These are phyloP conservation scores for Bruguiera sexangula DNA, from an alignment of 345 rosid genomes.

Conservation along the genomic window DNA sequence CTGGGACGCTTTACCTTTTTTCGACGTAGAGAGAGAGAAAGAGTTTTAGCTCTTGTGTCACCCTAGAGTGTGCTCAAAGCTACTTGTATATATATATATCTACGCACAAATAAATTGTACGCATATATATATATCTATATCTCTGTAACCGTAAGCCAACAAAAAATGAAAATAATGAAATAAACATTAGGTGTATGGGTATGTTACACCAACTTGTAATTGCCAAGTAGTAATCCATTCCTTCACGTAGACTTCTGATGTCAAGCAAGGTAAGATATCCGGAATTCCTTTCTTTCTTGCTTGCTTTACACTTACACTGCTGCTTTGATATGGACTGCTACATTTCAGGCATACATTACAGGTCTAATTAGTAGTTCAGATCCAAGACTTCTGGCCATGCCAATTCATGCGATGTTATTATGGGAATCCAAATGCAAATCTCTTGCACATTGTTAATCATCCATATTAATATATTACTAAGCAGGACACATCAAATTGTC, in stretches of 20 bases:
- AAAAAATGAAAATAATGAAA: conserved; percentile 11
- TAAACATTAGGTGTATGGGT: background rate
- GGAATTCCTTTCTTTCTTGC: too few species aligned
- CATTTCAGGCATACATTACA: background rate
- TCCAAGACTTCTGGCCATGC: background rate
- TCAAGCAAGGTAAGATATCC: conserved; percentile 12
- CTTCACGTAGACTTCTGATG: conserved; percentile 36
- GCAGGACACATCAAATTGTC: background rate
- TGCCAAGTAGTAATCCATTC: conserved; percentile 16
- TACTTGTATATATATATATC: background rate
- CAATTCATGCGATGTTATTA: background rate
- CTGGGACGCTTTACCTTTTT: conserved; percentile 3
- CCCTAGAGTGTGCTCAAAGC: conserved; percentile 43
- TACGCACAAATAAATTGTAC: too few species aligned
- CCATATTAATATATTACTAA: too few species aligned
- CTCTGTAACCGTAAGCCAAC: background rate
- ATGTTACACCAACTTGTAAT: conserved; percentile 17
- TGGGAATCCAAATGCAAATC: background rate
- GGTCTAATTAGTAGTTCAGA: background rate
- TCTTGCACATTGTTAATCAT: too few species aligned
- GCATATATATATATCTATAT: too few species aligned
- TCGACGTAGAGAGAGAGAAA: background rate
- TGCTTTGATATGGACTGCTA: background rate
- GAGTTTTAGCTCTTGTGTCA: conserved; percentile 32
- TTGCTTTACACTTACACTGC: background rate